Evolutionary conservation across 768 basidiomycete species (phyloP), one percentile per base, ranked within the genome.

Genomic region (Termitomyces sp.): DNA sequence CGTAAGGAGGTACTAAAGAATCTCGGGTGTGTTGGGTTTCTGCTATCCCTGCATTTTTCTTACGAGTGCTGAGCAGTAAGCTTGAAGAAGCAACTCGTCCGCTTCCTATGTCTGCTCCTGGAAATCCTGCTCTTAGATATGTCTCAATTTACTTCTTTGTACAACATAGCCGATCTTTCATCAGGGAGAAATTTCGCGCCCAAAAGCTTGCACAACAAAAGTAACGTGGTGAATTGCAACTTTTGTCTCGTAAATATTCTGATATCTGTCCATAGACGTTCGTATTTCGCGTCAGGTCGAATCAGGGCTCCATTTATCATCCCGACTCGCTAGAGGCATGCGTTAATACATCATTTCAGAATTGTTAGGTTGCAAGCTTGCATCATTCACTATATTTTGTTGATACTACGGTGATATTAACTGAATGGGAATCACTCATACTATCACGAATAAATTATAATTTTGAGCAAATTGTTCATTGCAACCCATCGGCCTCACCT

Each of bases 21-120:
- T 17, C 49, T 51, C 16, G 58, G 54, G 54, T 55, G 16, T 17
- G 43, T 37, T 28, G 6, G 14, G 12, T 17, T 54, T 45, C 27
- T 50, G 23, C 30, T 16, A 32, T 49, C 14, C n/a, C 21, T 49
- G 19, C 12, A 35, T 37, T 25, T 49, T 27, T 27, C 43, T 44
- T 27, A 44, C 14, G n/a, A 45, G 8, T 17, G 34, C 21, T 45
- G 41, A 21, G n/a, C 25, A 54, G 53, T 12, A 45, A 46, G 25
- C 16, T 46, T 27, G 53, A 54, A 39, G 43, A 54, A 28, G 53
- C 53, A 35, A 42, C 27, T 32, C 52, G 52, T 54, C 57, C 52
- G 17, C 52, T 58, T 58, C 51, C 56, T 37, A 10, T 23, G 30
- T 17, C 21, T 40, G 30, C 51, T 53, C 56, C 50, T 8, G 42